phyloP scores from a whole-genome alignment of 345 rosid species.

The Gynandropsis gynandra region DNA sequence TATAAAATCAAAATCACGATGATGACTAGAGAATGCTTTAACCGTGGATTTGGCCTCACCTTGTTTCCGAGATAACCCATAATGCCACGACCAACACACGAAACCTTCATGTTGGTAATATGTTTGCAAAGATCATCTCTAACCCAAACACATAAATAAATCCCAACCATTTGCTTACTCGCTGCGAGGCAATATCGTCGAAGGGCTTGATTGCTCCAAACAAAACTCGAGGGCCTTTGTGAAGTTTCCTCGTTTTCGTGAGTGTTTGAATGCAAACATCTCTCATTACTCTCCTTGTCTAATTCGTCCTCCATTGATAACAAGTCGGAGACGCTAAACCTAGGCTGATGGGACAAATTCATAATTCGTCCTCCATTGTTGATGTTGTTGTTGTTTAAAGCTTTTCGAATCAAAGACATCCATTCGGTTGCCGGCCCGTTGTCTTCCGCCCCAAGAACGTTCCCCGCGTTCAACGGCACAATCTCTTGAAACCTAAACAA shows the following conservation, averaged over 20 bases:
- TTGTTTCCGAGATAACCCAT: conserved; percentile 97
- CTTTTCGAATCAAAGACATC: conserved; percentile 61
- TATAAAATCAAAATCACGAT: not conserved
- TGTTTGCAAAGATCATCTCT: conserved; percentile 51
- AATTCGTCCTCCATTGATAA: conserved; percentile 41
- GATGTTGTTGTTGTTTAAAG: conserved; percentile 37
- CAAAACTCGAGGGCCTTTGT: conserved; percentile 13
- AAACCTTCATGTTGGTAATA: conserved; percentile 62
- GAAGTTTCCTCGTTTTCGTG: conserved; percentile 22
- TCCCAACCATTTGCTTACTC: conserved; percentile 95
- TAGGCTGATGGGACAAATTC: conserved; percentile 23
- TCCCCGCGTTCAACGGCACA: conserved; percentile 78
- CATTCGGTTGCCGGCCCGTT: conserved; percentile 70
- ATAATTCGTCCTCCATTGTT: conserved; percentile 19
- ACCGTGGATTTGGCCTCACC: conserved; percentile 49
- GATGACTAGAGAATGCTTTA: not conserved
- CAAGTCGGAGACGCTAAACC: conserved; percentile 55
- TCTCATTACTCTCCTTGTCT: conserved; percentile 28
- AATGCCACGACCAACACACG: conserved; percentile 88
- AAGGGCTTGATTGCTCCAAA: conserved; percentile 24
- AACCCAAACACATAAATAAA: conserved; percentile 83
- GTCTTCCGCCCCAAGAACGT: conserved; percentile 79
- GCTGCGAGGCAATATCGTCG: conserved; percentile 57
- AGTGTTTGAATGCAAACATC: conserved; percentile 16
- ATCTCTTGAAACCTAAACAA: conserved; percentile 71